Conservation (phyloP, 2,329 filamentous ascomycete species). For the Fusarium illudens region DNA sequence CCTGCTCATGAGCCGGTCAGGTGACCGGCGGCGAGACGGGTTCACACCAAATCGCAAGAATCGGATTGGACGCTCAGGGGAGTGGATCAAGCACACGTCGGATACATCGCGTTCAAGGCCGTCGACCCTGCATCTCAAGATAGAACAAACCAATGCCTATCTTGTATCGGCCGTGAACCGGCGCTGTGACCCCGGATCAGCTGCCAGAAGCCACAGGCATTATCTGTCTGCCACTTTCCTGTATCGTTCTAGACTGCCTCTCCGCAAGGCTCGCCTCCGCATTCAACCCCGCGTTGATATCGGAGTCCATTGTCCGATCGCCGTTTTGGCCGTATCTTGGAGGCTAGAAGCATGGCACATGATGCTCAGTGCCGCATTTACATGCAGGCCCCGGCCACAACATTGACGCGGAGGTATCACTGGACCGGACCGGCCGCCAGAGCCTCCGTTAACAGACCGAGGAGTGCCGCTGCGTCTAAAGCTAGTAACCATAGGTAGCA, state of each 20-base stretch:
- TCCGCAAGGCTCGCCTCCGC: conserved; percentile 24
- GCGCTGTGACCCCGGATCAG: conserved; percentile 11
- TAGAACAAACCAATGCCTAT: conserved; percentile 4
- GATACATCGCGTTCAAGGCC: conserved; percentile 22
- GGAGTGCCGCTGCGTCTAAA: too few relatives aligned
- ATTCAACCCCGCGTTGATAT: conserved; percentile 2
- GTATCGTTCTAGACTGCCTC: conserved; percentile 29
- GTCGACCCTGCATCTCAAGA: conserved; percentile 13
- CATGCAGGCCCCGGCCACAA: background rate
- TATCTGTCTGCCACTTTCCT: conserved; percentile 27
- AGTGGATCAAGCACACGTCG: conserved; percentile 21
- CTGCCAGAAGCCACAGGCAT: conserved; percentile 21
- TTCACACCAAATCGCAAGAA: conserved; percentile 4
- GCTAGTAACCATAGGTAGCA: too few relatives aligned
- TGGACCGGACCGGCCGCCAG: background rate
- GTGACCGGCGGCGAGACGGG: conserved; percentile 30
- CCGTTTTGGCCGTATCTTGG: background rate
- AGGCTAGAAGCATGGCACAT: background rate
- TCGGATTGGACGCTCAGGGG: conserved; percentile 8
- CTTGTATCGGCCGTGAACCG: background rate
- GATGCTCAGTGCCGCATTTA: background rate
- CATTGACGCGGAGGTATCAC: background rate
- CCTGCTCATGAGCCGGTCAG: conserved; percentile 19
- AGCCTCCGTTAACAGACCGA: background rate
- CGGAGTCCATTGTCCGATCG: background rate